Conservation (phyloP, 148 eudicot species). For the Silene latifolia region DNA sequence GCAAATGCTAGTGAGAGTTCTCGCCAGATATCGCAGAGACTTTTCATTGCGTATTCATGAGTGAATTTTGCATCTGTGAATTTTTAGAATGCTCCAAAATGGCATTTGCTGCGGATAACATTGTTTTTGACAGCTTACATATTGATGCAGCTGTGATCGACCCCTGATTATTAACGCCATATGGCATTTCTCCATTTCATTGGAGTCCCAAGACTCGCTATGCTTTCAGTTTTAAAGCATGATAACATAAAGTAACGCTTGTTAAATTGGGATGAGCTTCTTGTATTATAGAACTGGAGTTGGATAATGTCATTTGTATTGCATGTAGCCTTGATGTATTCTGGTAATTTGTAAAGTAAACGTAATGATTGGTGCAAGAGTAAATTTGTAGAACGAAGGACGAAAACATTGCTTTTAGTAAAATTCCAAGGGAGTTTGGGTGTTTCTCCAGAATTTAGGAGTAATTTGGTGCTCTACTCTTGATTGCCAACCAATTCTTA, state of each 20-base stretch:
- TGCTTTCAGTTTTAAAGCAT: no score
- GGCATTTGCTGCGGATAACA: neutral
- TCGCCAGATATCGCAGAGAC: neutral
- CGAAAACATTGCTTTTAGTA: no score
- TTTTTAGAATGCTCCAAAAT: neutral
- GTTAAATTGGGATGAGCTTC: no score
- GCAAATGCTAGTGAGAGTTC: conserved; percentile 8
- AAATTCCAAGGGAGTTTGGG: neutral
- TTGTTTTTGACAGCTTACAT: neutral
- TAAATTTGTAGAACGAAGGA: no score
- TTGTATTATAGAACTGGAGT: no score
- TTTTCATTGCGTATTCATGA: neutral
- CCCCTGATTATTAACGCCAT: neutral
- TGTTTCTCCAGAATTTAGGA: no score
- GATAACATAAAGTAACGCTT: no score
- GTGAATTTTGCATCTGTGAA: conserved; percentile 1
- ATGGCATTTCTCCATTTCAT: neutral
- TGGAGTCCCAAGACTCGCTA: neutral
- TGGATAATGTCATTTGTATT: no score
- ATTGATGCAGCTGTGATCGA: neutral
- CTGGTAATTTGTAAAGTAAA: no score
- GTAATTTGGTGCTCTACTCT: neutral
- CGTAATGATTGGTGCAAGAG: no score
- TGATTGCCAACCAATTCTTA: conserved; percentile 22
- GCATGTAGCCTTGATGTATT: no score